phyloP scores from a whole-genome alignment of 768 basidiomycete genomes.

The Clavaria fumosa region DNA sequence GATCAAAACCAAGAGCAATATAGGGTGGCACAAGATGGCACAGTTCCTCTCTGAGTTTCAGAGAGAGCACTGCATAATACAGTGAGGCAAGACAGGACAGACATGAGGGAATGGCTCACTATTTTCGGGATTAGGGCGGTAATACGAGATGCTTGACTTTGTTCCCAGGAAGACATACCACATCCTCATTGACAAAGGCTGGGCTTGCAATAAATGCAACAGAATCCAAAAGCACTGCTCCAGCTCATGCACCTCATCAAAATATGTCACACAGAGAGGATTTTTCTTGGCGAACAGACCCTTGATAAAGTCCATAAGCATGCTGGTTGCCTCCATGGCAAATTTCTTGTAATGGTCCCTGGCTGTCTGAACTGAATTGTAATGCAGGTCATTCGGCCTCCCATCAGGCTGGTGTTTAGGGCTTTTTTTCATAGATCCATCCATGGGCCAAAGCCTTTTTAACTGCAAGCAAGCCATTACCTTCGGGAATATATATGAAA shows the following conservation, averaged over 20 bases:
- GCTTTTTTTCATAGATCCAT: no score
- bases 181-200: slow-evolving; percentile 5
- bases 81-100: background rate
- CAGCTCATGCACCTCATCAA: slow-evolving; percentile 11
- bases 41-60: slow-evolving; percentile 6
- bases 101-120: slow-evolving; percentile 3
- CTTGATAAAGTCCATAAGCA: slow-evolving; percentile 3
- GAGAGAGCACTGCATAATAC: slow-evolving; percentile 7
- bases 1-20: slow-evolving; percentile 11
- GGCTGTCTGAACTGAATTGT: background rate
- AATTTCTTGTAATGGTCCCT: background rate
- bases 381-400: background rate
- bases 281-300: background rate
- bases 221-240: slow-evolving; percentile 6
- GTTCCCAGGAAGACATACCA: slow-evolving; percentile 9
- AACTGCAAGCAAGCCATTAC: slow-evolving; percentile 1
- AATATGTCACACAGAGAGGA: slow-evolving; percentile 7
- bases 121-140: slow-evolving; percentile 5
- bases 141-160: slow-evolving; percentile 8
- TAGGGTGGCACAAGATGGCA: slow-evolving; percentile 8
- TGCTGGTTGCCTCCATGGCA: background rate
- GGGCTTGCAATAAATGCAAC: slow-evolving; percentile 7
- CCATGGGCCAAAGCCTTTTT: background rate
- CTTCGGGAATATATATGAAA: background rate
- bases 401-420: background rate